Evolutionary conservation across 441 rosid genomes (phyloP).

Genomic region (Populus hybrid): DNA sequence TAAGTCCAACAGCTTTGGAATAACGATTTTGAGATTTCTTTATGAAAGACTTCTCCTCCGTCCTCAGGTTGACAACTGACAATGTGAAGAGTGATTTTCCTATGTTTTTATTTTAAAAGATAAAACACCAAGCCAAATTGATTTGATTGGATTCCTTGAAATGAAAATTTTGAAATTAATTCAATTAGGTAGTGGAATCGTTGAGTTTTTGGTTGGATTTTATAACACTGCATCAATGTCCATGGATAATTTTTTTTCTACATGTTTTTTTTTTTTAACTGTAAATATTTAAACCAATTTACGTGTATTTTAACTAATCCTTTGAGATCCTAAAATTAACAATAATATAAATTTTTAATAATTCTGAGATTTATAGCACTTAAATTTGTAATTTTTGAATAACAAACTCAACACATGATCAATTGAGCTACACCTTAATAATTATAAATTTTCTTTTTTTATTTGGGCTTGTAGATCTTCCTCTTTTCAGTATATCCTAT

Average conservation of each 20-base stretch:
- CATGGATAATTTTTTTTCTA: too few species aligned
- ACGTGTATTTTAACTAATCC: accelerated
- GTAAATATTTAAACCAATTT: accelerated
- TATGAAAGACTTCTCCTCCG: conserved; percentile 88
- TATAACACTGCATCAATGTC: too few species aligned
- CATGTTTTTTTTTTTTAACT: too few species aligned
- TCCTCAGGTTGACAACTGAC: conserved; percentile 85
- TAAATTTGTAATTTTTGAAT: accelerated
- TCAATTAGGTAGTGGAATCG: too few species aligned
- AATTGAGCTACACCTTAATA: accelerated
- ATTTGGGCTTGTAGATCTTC: neutral
- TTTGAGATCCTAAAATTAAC: accelerated
- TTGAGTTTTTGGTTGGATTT: too few species aligned
- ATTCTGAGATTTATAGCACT: accelerated
- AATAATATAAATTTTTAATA: accelerated
- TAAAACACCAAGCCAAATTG: too few species aligned
- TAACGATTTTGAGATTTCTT: conserved; percentile 97
- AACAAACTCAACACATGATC: accelerated
- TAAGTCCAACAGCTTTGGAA: conserved; percentile 65
- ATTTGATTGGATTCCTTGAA: too few species aligned
- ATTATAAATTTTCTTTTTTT: too few species aligned
- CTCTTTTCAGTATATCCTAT: neutral
- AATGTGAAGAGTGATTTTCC: conserved; percentile 11
- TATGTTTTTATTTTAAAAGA: too few species aligned
- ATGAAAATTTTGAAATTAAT: too few species aligned